A percentile compares a stretch with the other conserved stretches of the same genome.
These are phyloP conservation scores for Schizothecium vesticola DNA, from an alignment of 495 filamentous ascomycete genomes.

Conservation along the genomic window DNA sequence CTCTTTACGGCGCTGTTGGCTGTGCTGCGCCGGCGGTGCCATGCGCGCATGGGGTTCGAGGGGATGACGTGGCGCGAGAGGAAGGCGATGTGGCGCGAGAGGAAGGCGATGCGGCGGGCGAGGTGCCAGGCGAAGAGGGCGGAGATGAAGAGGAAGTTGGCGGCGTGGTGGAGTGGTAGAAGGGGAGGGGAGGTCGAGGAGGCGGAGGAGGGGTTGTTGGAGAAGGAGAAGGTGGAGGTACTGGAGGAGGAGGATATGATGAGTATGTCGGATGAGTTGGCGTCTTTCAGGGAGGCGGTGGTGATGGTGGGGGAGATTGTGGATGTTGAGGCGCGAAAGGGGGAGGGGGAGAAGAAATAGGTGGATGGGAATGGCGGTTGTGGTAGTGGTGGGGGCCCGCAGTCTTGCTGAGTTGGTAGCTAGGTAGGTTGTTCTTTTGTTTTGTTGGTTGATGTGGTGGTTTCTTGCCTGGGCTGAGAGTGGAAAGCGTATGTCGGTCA, in stretches of 20 bases:
- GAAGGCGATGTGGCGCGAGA: not conserved
- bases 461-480: not conserved
- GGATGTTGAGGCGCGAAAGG: slow-evolving; percentile 34
- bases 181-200: not conserved
- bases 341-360: not conserved
- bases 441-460: not conserved
- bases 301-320: slow-evolving; percentile 42
- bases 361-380: not conserved
- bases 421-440: not conserved
- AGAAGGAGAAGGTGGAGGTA: not conserved
- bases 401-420: not conserved
- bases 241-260: not conserved
- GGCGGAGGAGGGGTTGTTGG: not conserved
- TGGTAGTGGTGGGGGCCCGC: not conserved
- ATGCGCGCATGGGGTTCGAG: not conserved
- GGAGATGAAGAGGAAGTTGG: not conserved
- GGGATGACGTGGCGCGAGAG: not conserved
- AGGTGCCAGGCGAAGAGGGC: not conserved
- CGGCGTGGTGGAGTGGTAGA: not conserved
- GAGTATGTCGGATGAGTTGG: slow-evolving; percentile 32
- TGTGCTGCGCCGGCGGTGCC: not conserved
- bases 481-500: not conserved
- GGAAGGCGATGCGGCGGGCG: not conserved
- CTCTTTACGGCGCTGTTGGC: not conserved
- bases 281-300: slow-evolving; percentile 43